Evolutionary conservation across 345 rosid species (phyloP), one percentile per base, ranked within the genome.

Genomic region (Ailanthus altissimus): DNA sequence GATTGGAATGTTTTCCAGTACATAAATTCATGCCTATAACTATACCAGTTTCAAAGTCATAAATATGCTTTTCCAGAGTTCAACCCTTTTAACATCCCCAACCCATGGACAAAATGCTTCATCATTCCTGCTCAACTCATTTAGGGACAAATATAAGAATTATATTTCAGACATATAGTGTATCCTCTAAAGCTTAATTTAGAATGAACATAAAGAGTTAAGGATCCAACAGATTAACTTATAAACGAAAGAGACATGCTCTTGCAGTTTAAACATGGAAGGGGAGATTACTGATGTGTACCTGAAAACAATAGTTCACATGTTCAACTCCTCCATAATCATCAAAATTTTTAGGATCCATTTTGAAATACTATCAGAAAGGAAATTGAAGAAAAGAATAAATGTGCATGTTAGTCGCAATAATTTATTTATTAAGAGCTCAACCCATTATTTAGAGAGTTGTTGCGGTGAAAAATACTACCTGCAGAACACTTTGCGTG

Each of bases 401-500:
- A 70, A 5, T 32, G 67, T 14, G 67, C 36, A 43, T 72, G 45
- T 60, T 23, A 67, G 67, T 72, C 76, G n/a, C 50, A 51, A 62
- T 8, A 62, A 32, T 16, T 32, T 62, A 32, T 15, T 62, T 2
- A 8, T 62, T 32, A 40, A 21, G 45, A 62, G 67, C 45, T 36
- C 21, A 40, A 62, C 11, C 7, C 12, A 62, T 18, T 16, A 15
- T 49, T 47, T 68, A 6, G 23, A 18, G 46, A 49, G 38, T 15
- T 43, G 26, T 43, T 26, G 4, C 43, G 32, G 67, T n/a, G 25
- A 20, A 78, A 75, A 81, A 67, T 14, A 47, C 57, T 79, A 96
- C 99, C 98, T 95, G 99, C 59, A 96, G 81, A 75, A 96, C 84
- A 85, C 93, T 93, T 80, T 96, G 99, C 74, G 94, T 93, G 72